Evolutionary conservation across 148 eudicot genomes (phyloP), one percentile per base, ranked within the genome.

Genomic region (Limonium bicolor): DNA sequence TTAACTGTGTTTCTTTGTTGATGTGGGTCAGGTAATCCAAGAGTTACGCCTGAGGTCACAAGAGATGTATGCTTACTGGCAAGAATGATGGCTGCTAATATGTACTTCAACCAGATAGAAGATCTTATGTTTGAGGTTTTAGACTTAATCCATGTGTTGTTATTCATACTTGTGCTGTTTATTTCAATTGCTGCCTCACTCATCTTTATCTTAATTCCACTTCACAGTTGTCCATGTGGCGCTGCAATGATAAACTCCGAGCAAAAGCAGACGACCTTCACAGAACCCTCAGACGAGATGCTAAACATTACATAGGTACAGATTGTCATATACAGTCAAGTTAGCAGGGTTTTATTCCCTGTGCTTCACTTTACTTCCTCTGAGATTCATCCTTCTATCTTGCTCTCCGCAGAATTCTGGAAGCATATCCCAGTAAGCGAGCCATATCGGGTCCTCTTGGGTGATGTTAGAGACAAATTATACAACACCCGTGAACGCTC

Each of bases 361-460:
- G n/a, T n/a, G 10, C 8, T 11, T 41, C 14, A 41, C 45, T 20
- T 21, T 22, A 2, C 0, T 17, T 9, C 21, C 43, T 19, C 43
- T 39, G 24, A 10, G 10, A 39, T 1, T 39, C n/a, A 18, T 25
- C 12, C 15, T 22, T 41, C 16, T 5, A 41, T n/a, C n/a, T n/a
- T n/a, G n/a, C n/a, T n/a, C n/a, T n/a, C n/a, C n/a, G n/a, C 54
- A 50, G 55, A 51, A 45, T 51, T 51, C 37, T 51, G 55, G 55
- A 51, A 51, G 55, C 44, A 51, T 14, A 25, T 51, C 26, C 55
- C 55, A 4, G 32, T 34, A 25, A 51, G 45, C 38, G 55, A 51
- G 20, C 55, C 55, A 14, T 51, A 51, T 6, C 40, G 55, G 16
- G 55, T 51, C 44, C 36, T 51, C 32, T 45, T 51, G 26, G 55